These are phyloP conservation scores for Fusarium virguliforme DNA, from an alignment of 2,329 filamentous ascomycete genomes.

Conservation along the genomic window DNA sequence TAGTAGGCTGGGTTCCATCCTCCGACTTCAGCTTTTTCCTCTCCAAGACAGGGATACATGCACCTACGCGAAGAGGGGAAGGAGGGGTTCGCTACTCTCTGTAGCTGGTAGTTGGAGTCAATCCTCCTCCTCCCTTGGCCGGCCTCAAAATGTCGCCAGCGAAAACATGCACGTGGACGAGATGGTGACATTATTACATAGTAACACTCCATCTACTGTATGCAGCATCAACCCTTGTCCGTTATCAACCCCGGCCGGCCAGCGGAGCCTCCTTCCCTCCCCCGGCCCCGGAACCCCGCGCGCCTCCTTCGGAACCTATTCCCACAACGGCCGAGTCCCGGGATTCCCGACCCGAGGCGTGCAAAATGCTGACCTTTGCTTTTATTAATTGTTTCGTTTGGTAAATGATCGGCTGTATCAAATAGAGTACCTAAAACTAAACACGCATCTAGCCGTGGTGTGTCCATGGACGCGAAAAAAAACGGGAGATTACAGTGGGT, in stretches of 20 bases:
- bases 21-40: neutral
- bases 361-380: neutral
- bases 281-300: constrained; percentile 31
- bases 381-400: constrained; percentile 22
- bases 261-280: constrained; percentile 5
- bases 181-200: neutral
- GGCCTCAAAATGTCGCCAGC: constrained; percentile 9
- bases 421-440: constrained; percentile 5
- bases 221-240: neutral
- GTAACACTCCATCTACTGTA: too few relatives aligned
- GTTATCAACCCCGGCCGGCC: neutral
- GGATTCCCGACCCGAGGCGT: constrained; percentile 25
- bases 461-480: neutral
- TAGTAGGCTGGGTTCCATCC: constrained; percentile 1
- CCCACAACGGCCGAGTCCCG: constrained; percentile 2
- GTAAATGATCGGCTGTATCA: constrained; percentile 15
- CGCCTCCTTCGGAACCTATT: constrained; percentile 19
- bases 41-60: neutral
- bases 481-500: neutral
- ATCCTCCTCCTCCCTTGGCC: neutral
- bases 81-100: neutral
- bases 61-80: neutral
- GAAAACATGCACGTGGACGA: neutral
- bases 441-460: neutral
- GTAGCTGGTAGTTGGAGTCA: neutral